Conservation (phyloP, 805 yeast genomes). For the Wickerhamomyces tratensis region DNA sequence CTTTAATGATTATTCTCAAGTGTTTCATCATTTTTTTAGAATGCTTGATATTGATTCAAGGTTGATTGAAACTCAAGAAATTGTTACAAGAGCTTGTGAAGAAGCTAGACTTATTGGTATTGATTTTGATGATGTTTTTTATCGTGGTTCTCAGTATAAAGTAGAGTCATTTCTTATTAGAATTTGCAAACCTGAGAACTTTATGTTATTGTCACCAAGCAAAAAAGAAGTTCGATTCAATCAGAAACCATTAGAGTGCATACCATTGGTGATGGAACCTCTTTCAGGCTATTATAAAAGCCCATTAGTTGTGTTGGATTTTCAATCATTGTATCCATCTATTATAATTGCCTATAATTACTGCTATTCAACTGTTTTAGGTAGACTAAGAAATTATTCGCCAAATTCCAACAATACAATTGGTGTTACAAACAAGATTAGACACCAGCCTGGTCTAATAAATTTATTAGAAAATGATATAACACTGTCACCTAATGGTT, state of each 20-base stretch:
- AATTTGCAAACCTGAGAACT: slow-evolving; percentile 68
- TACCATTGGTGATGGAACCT: slow-evolving; percentile 93
- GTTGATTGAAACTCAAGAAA: slow-evolving; percentile 43
- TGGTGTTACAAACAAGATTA: slow-evolving; percentile 39
- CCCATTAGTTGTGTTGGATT: slow-evolving; percentile 85
- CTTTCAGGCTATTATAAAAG: slow-evolving; percentile 74
- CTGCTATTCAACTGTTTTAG: slow-evolving; percentile 68
- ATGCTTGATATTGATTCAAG: slow-evolving; percentile 33
- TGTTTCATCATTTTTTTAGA: slow-evolving; percentile 35
- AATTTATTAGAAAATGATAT: slow-evolving; percentile 43
- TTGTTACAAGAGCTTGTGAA: slow-evolving; percentile 64
- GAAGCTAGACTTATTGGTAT: slow-evolving; percentile 82
- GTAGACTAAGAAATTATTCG: slow-evolving; percentile 43
- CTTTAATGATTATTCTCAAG: slow-evolving; percentile 20
- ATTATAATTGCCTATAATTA: slow-evolving; percentile 85
- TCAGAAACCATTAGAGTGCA: slow-evolving; percentile 78
- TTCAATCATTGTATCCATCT: slow-evolving; percentile 91
- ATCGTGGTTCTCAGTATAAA: slow-evolving; percentile 89
- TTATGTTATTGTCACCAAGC: slow-evolving; percentile 67
- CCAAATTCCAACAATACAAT: slow-evolving; percentile 33
- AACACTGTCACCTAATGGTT: slow-evolving; percentile 78
- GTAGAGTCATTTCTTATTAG: slow-evolving; percentile 80
- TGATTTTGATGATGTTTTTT: slow-evolving; percentile 79
- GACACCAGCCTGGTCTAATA: slow-evolving; percentile 48
- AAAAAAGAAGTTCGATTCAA: slow-evolving; percentile 62